Percentiles rank a stretch among this genome's conserved stretches.
Conservation (phyloP, 2,329 filamentous ascomycete species). For the Xylariales sp. region DNA sequence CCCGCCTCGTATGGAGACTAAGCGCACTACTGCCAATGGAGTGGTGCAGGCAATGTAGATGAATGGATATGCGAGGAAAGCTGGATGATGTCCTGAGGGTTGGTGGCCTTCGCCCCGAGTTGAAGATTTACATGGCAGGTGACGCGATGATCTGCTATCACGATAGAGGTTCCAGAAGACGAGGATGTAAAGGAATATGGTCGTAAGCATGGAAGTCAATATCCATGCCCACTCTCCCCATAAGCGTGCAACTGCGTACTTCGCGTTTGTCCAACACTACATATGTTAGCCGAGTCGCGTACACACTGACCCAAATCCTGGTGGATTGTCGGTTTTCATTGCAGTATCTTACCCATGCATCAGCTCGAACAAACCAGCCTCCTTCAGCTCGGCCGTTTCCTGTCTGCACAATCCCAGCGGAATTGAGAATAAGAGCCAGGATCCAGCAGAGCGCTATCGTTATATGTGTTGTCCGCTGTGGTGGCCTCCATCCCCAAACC, state of each 20-base stretch:
- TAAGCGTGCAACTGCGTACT: slow-evolving; percentile 10
- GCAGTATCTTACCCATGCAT: slow-evolving; percentile 9
- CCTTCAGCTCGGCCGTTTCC: slow-evolving; percentile 5
- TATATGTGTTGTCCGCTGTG: neutral
- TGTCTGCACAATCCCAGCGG: slow-evolving; percentile 1
- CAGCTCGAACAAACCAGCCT: slow-evolving; percentile 10
- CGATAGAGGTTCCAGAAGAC: slow-evolving; percentile 12
- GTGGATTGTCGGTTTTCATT: neutral
- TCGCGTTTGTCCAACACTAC: slow-evolving; percentile 14
- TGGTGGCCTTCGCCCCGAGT: neutral
- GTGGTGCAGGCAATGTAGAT: slow-evolving; percentile 15
- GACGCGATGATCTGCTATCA: slow-evolving; percentile 11
- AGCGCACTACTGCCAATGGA: slow-evolving; percentile 12
- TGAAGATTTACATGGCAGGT: slow-evolving; percentile 5
- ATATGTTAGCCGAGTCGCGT: too few relatives aligned
- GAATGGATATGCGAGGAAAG: slow-evolving; percentile 15
- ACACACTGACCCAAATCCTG: too few relatives aligned
- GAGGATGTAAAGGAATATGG: slow-evolving; percentile 10
- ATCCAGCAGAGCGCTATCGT: slow-evolving; percentile 5
- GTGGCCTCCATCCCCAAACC: slow-evolving; percentile 8
- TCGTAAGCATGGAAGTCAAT: slow-evolving; percentile 8
- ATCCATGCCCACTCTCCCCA: slow-evolving; percentile 15
- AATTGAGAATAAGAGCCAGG: neutral
- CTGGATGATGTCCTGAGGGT: slow-evolving; percentile 15
- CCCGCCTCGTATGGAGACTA: slow-evolving; percentile 7